A percentile compares a stretch with the other conserved stretches of the same genome.
These are phyloP conservation scores for Wickerhamiella cacticola DNA, from an alignment of 805 yeast species.

Conservation along the genomic window DNA sequence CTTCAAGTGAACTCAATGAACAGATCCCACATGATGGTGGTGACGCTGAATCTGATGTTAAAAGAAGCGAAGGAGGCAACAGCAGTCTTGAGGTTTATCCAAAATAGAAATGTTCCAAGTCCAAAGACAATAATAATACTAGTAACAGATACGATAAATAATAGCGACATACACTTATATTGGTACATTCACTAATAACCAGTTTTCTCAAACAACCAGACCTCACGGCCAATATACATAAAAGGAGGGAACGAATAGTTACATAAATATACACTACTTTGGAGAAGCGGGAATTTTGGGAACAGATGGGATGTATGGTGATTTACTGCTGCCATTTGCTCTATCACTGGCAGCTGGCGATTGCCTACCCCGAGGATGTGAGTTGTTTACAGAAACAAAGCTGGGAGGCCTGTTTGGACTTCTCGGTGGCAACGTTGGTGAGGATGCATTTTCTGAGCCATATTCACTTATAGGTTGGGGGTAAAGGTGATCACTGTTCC, in stretches of 20 bases:
- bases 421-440: slow-evolving; percentile 7
- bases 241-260: not conserved
- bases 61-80: not conserved
- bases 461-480: not conserved
- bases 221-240: not conserved
- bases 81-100: not conserved
- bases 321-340: not conserved
- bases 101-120: not conserved
- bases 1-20: slow-evolving; percentile 7
- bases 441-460: not conserved
- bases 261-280: not conserved
- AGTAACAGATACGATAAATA: not conserved
- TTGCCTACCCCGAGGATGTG: not conserved
- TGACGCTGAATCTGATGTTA: not conserved
- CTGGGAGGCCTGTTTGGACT: slow-evolving; percentile 10
- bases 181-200: no score
- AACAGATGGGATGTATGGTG: not conserved
- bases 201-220: not conserved
- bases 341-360: not conserved
- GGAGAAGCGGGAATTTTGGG: slow-evolving; percentile 6
- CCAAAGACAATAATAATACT: not conserved
- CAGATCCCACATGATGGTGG: slow-evolving; percentile 3
- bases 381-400: slow-evolving; percentile 5
- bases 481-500: not conserved
- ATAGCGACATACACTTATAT: no score